A percentile compares a stretch with the other conserved stretches of the same genome.
Conservation (phyloP, 805 yeast genomes). For the Yamadazyma phyllophila region DNA sequence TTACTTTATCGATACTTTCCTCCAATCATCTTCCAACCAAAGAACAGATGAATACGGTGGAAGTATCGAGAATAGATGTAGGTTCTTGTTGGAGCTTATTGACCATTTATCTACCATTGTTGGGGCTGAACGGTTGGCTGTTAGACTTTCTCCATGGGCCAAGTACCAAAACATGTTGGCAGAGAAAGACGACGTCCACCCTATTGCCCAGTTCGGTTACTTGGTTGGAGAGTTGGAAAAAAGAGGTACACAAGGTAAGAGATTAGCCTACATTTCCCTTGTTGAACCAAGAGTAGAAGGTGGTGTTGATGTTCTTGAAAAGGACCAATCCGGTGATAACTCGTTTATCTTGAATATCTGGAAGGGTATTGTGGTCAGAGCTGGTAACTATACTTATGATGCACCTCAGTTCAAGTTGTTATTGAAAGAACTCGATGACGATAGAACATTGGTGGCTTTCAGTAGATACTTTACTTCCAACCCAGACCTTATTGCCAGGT, state of each 20-base stretch:
- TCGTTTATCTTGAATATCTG: constrained; percentile 26
- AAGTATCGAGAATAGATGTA: constrained; percentile 22
- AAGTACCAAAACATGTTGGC: constrained; percentile 6
- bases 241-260: constrained; percentile 5
- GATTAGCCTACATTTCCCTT: constrained; percentile 12
- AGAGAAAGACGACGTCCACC: constrained; percentile 12
- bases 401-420: constrained; percentile 19
- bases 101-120: constrained; percentile 18
- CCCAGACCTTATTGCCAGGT: constrained; percentile 42
- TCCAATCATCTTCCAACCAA: constrained; percentile 19
- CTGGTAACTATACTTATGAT: constrained; percentile 23
- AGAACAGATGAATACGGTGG: constrained; percentile 30
- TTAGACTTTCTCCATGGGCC: constrained; percentile 23
- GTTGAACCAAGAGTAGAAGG: constrained; percentile 33
- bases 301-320: constrained; percentile 16
- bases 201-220: constrained; percentile 13
- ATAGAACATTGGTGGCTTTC: constrained; percentile 43
- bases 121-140: constrained; percentile 18
- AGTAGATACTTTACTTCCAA: constrained; percentile 42
- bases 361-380: constrained; percentile 21
- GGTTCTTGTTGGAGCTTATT: constrained; percentile 20
- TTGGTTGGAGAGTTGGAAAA: constrained; percentile 15
- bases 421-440: constrained; percentile 16
- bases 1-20: constrained; percentile 24
- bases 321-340: constrained; percentile 19